Percentiles rank a stretch among this genome's conserved stretches.
Conservation (phyloP, 2,329 filamentous ascomycete genomes). For the Phaeophleospora eucalypticola region DNA sequence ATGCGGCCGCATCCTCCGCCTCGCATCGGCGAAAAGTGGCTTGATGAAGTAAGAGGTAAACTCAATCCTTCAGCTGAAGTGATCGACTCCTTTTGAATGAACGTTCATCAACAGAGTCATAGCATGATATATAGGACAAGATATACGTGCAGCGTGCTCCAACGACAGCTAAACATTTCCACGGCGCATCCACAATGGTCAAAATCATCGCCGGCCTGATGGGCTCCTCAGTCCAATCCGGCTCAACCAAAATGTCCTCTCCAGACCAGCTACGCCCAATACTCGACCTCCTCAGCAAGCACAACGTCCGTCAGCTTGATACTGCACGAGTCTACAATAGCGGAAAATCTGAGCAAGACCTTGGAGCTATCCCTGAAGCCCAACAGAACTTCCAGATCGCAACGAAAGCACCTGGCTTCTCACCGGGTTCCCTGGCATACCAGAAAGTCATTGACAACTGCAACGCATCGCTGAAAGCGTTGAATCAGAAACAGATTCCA, state of each 20-base stretch:
- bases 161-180: too few relatives aligned
- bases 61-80: neutral
- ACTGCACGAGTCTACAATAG: constrained; percentile 38
- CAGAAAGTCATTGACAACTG: constrained; percentile 26
- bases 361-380: constrained; percentile 33
- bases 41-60: too few relatives aligned
- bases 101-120: too few relatives aligned
- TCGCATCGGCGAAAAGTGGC: too few relatives aligned
- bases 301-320: constrained; percentile 36
- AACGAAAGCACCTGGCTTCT: constrained; percentile 31
- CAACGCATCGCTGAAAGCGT: constrained; percentile 25
- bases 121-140: too few relatives aligned
- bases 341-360: constrained; percentile 39
- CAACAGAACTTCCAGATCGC: constrained; percentile 23
- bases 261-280: constrained; percentile 25
- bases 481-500: constrained; percentile 30
- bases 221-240: constrained; percentile 24
- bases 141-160: too few relatives aligned
- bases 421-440: constrained; percentile 21
- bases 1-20: too few relatives aligned
- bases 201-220: constrained; percentile 29
- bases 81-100: too few relatives aligned
- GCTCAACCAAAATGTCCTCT: constrained; percentile 20
- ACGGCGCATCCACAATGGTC: constrained; percentile 28
- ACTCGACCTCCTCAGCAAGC: constrained; percentile 29